Base-by-base conservation (phyloP, 192 early-diverging fungal genomes). In the Polychytrium aggregatum region DNA sequence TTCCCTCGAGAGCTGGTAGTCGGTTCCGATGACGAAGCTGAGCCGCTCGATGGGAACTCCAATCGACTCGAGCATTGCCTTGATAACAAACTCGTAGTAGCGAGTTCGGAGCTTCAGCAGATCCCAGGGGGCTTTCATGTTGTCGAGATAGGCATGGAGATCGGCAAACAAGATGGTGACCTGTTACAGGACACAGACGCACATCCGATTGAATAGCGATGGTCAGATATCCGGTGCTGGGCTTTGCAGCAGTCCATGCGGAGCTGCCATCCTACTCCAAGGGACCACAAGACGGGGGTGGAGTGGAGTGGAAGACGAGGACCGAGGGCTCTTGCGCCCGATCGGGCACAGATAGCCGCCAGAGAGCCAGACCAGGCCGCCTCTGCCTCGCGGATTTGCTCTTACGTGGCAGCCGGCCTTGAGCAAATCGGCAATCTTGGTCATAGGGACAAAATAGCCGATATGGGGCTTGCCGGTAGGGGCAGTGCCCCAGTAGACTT, bases 401-500 rank as follows among this genome's bases (percentile, higher is more conserved):
- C 57, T 48, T 44, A 90, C 89, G 49, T 92, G 78, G 58, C 84
- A 87, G 9, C 86, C 91, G 40, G 95, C 95, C 46, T 74, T 53
- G 44, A 98, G 72, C 56, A 91, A 92, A 63, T 98, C 95, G 7
- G 95, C 95, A 64, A 98, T 82, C 72, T 98, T 98, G 46, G 86
- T 70, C 85, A 98, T 90, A 7, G 95, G 75, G 16, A 96, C 89
- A 83, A 90, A 95, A 79, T 98, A 98, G 45, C 85, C 95, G 59
- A 98, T 76, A 61, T 98, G 95, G 26, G 91, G 91, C 58, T 78
- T 85, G 28, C 95, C 92, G 11, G 95, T 98, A 1, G 92, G 80
- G 25, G 95, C 95, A 13, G 92, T 93, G 24, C 95, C 95, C 92
- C 91, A 97, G 83, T 97, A 97, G 53, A 97, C 65, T 48, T 80